phyloP scores from a whole-genome alignment of 352 stramenopile species.

The Phytophthora sojae region DNA sequence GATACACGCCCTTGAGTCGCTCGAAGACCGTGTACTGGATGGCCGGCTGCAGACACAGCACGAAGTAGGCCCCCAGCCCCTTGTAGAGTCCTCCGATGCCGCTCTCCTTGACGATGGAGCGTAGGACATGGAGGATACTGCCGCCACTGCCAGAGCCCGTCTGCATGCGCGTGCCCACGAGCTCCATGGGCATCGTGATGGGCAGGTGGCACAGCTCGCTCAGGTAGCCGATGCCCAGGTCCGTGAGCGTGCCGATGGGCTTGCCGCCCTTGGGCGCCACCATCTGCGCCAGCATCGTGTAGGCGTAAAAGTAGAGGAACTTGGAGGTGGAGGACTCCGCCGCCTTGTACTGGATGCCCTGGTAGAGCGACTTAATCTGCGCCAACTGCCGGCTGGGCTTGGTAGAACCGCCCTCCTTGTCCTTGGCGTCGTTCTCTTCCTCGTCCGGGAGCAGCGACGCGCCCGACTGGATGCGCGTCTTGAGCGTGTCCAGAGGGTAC shows the following conservation, averaged over 20 bases:
- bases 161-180: conserved; percentile 88
- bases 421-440: background rate
- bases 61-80: conserved; percentile 91
- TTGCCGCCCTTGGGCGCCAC: conserved; percentile 66
- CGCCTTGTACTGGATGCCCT: conserved; percentile 88
- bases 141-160: conserved; percentile 54
- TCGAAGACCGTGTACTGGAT: conserved; percentile 98
- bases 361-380: conserved; percentile 75
- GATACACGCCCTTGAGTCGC: conserved; percentile 79
- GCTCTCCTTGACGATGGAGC: conserved; percentile 66
- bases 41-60: conserved; percentile 97
- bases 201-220: conserved; percentile 83
- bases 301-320: conserved; percentile 92
- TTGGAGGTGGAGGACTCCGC: conserved; percentile 87
- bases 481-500: conserved; percentile 89
- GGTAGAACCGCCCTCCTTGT: conserved; percentile 30
- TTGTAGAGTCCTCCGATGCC: conserved; percentile 82
- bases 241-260: conserved; percentile 68
- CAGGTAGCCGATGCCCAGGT: conserved; percentile 85
- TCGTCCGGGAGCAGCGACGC: conserved; percentile 59
- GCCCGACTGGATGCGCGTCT: conserved; percentile 89
- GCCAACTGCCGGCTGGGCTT: conserved; percentile 44
- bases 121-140: conserved; percentile 68
- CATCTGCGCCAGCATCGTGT: conserved; percentile 81
- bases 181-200: conserved; percentile 89